Base-by-base conservation (phyloP, 805 yeast species). In the Yarrowia sp. region DNA sequence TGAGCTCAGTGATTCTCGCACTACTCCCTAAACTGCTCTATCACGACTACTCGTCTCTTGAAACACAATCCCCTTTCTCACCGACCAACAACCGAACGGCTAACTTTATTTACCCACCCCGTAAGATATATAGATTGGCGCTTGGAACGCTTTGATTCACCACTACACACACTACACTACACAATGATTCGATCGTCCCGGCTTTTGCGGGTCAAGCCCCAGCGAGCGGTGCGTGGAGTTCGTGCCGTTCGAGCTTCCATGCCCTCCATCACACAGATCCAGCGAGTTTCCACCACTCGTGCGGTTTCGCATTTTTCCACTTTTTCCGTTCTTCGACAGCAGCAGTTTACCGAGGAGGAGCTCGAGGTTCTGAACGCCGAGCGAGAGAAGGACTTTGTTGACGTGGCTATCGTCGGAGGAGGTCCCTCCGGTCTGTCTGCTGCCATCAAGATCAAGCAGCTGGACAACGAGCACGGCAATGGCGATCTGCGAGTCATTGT, bases 371-470 rank as follows among this genome's bases (percentile, higher is more conserved):
- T 68, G 38, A 28, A 57, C 10, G 87, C 84, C 67, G 90, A 87
- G 68, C 80, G 98, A 65, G 96, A 89, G 6, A 83, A 81, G 13
- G 99, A 95, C 72, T 83, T 84, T 36, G 97, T 90, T 13, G 99
- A 95, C 75, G 96, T 95, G 22, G 89, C 96, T 71, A 91, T 95
- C 61, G 96, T 95, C 1, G 99, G 99, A 47, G 98, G 96, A 39
- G 99, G 99, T 0, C 98, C 98, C 7, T 96, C 98, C 1, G 99
- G 99, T 3, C 79, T 95, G 60, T 92, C 97, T 1, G 88, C 99
- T 1, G 98, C 98, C 11, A 95, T 95, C 68, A 83, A 84, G 69
- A 79, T 91, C 67, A 95, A 95, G 75, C 97, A 92, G 74, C 77
- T 93, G 39, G 97, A 92, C 72, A 78, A 81, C 64, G 87, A 83